Base-by-base conservation (phyloP, 306 rosid genomes). In the Prunus mongolica region DNA sequence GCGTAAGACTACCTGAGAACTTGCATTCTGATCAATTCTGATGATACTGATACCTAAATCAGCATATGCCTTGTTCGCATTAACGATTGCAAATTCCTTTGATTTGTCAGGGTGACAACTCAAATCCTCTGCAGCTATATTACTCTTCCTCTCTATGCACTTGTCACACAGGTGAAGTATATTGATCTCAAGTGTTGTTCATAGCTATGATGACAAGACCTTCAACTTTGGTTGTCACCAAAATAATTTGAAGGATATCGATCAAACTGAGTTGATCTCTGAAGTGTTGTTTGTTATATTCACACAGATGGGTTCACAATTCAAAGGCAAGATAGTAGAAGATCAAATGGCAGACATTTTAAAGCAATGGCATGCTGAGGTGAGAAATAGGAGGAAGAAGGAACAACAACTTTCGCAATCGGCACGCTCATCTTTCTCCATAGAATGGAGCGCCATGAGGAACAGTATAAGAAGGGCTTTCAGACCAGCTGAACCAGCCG, bases 121-220 rank as follows among this genome's bases (percentile, higher is more conserved):
- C 87, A 84, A 73, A 75, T 84, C 46, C 74, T 84, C 45, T 84
- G 82, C 80, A 80, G 78, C 84, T 84, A 84, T 50, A 69, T 80
- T 34, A 84, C 87, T 38, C 87, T 80, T 64, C 87, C 87, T 38
- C 82, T 84, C 41, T 84, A 80, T 69, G 82, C 87, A 56, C 87
- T 84, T 32, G 84, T 84, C 25, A 84, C 82, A 73, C 80, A 84
- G 87, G 87, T 76, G 50, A 79, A 38, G 28, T 32, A 30, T 16
- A 65, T 63, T 30, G 22, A 32, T 60, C 13, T 61, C 47, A 73
- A 45, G 24, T 25, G 2, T 14, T 57, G 8, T n/a, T 65, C 74
- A 24, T 51, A 30, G 65, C 50, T 3, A 51, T 16, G 41, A 12
- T 22, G 11, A 70, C 64, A n/a, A 71, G 75, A 54, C 18, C 18